Evolutionary conservation across 2,329 filamentous ascomycete species (phyloP), one percentile per base, ranked within the genome.

Genomic region (Fusarium sp.): DNA sequence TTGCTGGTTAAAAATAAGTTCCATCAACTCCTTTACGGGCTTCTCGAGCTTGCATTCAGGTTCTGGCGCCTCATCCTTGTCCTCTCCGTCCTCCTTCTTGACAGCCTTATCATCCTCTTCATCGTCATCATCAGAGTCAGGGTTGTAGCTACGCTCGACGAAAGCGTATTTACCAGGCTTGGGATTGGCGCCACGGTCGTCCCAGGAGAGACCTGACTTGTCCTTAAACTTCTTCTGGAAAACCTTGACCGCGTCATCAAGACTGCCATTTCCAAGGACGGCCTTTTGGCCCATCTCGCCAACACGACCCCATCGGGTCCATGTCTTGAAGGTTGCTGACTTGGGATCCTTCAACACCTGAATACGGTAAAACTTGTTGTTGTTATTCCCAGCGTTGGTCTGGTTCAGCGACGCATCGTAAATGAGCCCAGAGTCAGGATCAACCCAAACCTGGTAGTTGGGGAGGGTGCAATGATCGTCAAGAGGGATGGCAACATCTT

Each of bases 301-400:
- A 23, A 97, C 92, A 23, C 93, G 88, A 23, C 93, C 93, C 92
- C 92, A 97, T 58, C 92, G 85, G 4, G 90, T 93, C 91, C 91
- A 95, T 0, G 87, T 89, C 42, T 83, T 80, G 76, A 84, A 92
- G 10, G 59, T 63, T 11, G 78, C 65, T 4, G 79, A 74, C 15
- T 69, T 65, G 23, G 72, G 69, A 37, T 80, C 79, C 18, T 80
- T 79, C 26, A 88, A 73, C 6, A 92, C 82, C 82, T 95, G 92
- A 30, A 94, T 77, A 30, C 88, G 87, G 74, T 94, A 95, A 77
- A 94, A 95, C 71, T 96, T 96, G 78, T 96, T 95, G 78, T 92
- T 91, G 75, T 95, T 96, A 46, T 84, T 79, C 0, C 82, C 80
- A 0, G 91, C 82, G 70, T 93, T 92, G 12, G 92, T 91, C 76